These are phyloP conservation scores for Stylosanthes scabra DNA, from an alignment of 331 rosid genomes.

Conservation along the genomic window DNA sequence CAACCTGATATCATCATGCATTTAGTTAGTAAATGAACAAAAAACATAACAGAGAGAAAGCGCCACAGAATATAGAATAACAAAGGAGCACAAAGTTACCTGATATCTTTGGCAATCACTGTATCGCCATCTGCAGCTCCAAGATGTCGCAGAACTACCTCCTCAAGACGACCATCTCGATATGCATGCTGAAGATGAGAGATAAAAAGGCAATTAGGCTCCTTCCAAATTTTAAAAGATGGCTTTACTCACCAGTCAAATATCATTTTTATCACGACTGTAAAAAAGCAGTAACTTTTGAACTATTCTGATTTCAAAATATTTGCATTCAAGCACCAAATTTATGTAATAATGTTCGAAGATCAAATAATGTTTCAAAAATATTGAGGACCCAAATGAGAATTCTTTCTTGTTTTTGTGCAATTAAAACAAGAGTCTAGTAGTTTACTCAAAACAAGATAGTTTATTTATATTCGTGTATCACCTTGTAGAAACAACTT, in stretches of 20 bases:
- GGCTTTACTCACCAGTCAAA: constrained; percentile 2
- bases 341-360: neutral
- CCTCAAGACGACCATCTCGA: constrained; percentile 82
- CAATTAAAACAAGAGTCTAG: neutral
- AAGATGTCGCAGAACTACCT: constrained; percentile 80
- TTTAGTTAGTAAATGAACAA: constrained; percentile 33
- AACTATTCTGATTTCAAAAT: neutral
- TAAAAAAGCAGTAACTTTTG: constrained; percentile 9
- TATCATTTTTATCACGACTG: constrained; percentile 12
- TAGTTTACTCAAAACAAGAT: constrained; percentile 5
- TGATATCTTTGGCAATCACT: constrained; percentile 84
- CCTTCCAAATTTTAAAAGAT: constrained; percentile 19
- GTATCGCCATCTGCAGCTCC: constrained; percentile 85
- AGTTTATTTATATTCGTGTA: constrained; percentile 4
- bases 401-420: too few relatives aligned
- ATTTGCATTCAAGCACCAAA: neutral
- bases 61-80: constrained; percentile 4
- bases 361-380: neutral
- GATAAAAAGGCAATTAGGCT: constrained; percentile 38
- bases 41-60: neutral
- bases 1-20: constrained; percentile 64
- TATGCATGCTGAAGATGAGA: constrained; percentile 78
- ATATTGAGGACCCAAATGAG: neutral
- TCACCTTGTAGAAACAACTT: constrained; percentile 98
- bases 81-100: constrained; percentile 52